Evolutionary conservation across 2,329 filamentous ascomycete species (phyloP).

Genomic region (Diaporthe ilicicola): DNA sequence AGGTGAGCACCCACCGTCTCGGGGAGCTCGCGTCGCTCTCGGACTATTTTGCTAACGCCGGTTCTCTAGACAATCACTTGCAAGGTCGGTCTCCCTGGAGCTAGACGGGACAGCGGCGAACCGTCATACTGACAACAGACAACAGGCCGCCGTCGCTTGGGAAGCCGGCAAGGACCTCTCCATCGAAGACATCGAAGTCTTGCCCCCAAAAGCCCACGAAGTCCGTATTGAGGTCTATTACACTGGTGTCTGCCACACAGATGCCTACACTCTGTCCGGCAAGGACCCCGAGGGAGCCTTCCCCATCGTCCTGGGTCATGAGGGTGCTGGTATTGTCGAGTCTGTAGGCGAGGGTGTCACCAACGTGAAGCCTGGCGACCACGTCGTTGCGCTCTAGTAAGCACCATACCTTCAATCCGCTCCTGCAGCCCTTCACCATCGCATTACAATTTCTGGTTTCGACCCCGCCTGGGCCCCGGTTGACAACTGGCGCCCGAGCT

Average conservation of each 20-base stretch:
- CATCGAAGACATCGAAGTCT: constrained; percentile 93
- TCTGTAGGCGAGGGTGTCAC: constrained; percentile 95
- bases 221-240: constrained; percentile 97
- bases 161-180: constrained; percentile 89
- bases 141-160: constrained; percentile 95
- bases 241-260: constrained; percentile 97
- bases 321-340: constrained; percentile 91
- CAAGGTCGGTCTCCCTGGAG: constrained; percentile 24
- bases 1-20: constrained; percentile 9
- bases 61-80: constrained; percentile 29
- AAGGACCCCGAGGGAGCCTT: constrained; percentile 98
- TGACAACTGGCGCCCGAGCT: constrained; percentile 1
- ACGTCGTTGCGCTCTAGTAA: constrained; percentile 89
- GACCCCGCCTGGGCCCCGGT: constrained; percentile 7
- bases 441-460: neutral
- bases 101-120: neutral
- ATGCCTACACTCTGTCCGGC: constrained; percentile 93
- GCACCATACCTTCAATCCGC: constrained; percentile 40
- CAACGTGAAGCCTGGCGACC: constrained; percentile 91
- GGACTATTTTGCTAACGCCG: constrained; percentile 16
- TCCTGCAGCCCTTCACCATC: neutral
- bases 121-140: constrained; percentile 8
- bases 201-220: constrained; percentile 87
- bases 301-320: constrained; percentile 88
- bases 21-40: neutral